Base-by-base conservation (phyloP, 306 rosid genomes). In the Arachis stenosperma region DNA sequence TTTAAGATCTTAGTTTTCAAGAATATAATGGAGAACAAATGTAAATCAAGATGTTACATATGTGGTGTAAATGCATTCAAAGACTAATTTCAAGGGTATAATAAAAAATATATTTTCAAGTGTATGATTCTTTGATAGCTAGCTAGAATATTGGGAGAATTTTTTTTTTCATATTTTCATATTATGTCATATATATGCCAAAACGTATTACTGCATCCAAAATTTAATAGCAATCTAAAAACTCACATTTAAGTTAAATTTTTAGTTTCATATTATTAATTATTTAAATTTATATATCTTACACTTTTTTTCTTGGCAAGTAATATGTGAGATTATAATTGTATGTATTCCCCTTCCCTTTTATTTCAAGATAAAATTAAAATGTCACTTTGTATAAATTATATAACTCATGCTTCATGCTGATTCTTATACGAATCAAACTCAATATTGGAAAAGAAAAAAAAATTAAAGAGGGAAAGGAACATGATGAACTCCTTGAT, bases 151-250 rank as follows among this genome's bases (percentile, higher is more conserved):
- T 13, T n/a, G 39, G 43, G 30, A 39, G 27, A 53, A 41, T 63
- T 54, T 54, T 70, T 22, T 47, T 62, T 7, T 58, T 27, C 66
- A 42, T 10, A 8, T 42, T 47, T 70, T 55, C 30, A 55, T 22
- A 13, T 41, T 54, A 9, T 17, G 7, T 55, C 15, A 52, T 65
- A 41, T 9, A 53, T 63, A 27, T 22, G 54, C 65, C 52, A 70
- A 70, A 70, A 77, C 59, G 2, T 55, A 69, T 57, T 62, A 13
- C 65, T 65, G 33, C 53, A 41, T 9, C 70, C 50, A 53, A 61
- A 5, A 40, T 69, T 15, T 14, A 7, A 11, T 47, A 61, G 30
- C 9, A 41, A 56, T 60, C 5, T 58, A 71, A n/a, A 30, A 50
- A 71, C 13, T 71, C 37, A n/a, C 46, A 5, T 41, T 70, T 54